A percentile compares a stretch with the other conserved stretches of the same genome.
Evolutionary conservation across 1,284 basidiomycete genomes (phyloP).

Genomic region (Rhizoctonia solani): DNA sequence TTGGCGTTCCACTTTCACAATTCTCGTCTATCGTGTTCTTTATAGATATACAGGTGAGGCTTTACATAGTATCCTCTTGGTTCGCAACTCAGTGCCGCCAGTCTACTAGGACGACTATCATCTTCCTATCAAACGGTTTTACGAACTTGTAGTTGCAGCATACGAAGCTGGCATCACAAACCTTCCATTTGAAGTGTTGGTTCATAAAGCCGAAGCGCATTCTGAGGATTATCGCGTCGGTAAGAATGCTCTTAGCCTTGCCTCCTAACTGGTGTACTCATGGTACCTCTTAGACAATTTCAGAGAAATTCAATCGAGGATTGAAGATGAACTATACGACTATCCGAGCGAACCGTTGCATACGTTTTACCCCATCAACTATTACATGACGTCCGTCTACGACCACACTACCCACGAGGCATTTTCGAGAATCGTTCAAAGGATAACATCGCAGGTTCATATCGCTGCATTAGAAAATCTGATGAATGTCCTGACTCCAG

Average conservation of each 20-base stretch:
- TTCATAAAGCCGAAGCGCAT: constrained; percentile 93
- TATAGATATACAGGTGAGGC: constrained; percentile 88
- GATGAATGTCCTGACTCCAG: constrained; percentile 79
- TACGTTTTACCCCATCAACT: constrained; percentile 66
- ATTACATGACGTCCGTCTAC: constrained; percentile 87
- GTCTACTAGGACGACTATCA: constrained; percentile 52
- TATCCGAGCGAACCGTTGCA: constrained; percentile 58
- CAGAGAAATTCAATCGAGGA: constrained; percentile 81
- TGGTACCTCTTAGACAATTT: constrained; percentile 70
- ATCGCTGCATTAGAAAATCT: constrained; percentile 74
- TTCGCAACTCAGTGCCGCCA: constrained; percentile 42
- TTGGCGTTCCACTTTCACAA: constrained; percentile 70
- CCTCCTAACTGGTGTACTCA: not conserved
- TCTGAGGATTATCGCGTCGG: constrained; percentile 91
- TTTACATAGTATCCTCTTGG: constrained; percentile 26
- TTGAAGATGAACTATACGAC: constrained; percentile 81
- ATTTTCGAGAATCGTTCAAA: constrained; percentile 71
- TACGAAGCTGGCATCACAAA: constrained; percentile 71
- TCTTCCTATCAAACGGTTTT: constrained; percentile 76
- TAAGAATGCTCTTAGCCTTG: constrained; percentile 30
- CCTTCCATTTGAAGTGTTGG: constrained; percentile 89
- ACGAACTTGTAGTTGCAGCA: constrained; percentile 73
- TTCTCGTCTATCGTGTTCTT: constrained; percentile 90
- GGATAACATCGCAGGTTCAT: constrained; percentile 65
- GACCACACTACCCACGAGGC: constrained; percentile 88